phyloP scores from a whole-genome alignment of 495 filamentous ascomycete genomes.

The Entonaema liquescens region DNA sequence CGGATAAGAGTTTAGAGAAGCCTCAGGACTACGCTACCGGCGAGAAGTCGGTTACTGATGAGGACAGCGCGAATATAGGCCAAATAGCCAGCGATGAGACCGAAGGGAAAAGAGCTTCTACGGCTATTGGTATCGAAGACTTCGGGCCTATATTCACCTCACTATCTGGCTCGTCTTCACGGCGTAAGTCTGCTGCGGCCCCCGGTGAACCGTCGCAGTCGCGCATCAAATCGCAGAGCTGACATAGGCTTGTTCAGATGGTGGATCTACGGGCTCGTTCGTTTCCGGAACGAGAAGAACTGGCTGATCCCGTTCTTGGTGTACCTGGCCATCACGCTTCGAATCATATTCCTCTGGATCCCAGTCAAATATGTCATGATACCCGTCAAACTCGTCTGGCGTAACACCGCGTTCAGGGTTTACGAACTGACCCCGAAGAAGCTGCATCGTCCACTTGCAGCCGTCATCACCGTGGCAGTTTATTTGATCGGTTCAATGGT shows the following conservation, averaged over 20 bases:
- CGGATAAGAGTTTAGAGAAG: constrained; percentile 46
- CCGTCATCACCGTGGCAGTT: constrained; percentile 67
- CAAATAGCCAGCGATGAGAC: constrained; percentile 18
- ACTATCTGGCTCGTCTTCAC: constrained; percentile 46
- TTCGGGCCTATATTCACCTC: constrained; percentile 35
- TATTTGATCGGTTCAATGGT: constrained; percentile 80
- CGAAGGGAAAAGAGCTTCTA: constrained; percentile 1
- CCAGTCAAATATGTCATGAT: constrained; percentile 70
- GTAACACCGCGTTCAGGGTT: constrained; percentile 63
- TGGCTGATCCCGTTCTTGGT: constrained; percentile 89
- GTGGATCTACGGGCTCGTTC: constrained; percentile 85
- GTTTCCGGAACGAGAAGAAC: constrained; percentile 74
- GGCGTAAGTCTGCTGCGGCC: constrained; percentile 41
- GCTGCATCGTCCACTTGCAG: constrained; percentile 66
- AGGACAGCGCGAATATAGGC: constrained; percentile 49
- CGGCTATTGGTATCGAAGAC: constrained; percentile 28
- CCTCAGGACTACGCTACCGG: constrained; percentile 46
- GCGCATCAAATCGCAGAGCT: constrained; percentile 16
- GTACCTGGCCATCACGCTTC: constrained; percentile 76
- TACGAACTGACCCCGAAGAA: constrained; percentile 67
- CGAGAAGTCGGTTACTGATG: constrained; percentile 50
- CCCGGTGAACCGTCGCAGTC: constrained; percentile 16
- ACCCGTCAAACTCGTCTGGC: constrained; percentile 74
- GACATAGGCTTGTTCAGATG: constrained; percentile 62
- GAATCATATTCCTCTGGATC: constrained; percentile 77